Evolutionary conservation across 75 land plant species (phyloP).

Genomic region (Azolla pinnata): DNA sequence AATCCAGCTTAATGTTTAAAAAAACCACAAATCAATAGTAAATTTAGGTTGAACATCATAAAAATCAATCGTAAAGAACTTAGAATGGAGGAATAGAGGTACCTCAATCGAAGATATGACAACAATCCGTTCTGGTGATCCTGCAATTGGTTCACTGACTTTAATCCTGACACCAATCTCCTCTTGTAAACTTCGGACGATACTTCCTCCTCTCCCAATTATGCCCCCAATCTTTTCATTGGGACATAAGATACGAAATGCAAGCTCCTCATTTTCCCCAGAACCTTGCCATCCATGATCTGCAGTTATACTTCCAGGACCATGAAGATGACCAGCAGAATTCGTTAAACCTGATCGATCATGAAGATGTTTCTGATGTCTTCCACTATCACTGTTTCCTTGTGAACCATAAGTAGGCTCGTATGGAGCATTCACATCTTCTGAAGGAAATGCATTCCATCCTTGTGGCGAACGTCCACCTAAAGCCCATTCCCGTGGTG

Average conservation of each 20-base stretch:
- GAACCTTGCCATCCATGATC: not conserved
- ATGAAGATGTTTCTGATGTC: not conserved
- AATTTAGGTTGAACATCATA: too few species aligned
- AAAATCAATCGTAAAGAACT: too few species aligned
- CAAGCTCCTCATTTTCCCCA: conserved; percentile 38
- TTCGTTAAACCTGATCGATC: too few species aligned
- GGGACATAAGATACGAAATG: conserved; percentile 71
- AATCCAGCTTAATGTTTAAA: conserved; percentile 8
- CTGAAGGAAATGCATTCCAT: conserved; percentile 1
- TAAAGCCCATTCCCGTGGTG: conserved; percentile 48
- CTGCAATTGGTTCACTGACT: conserved; percentile 40
- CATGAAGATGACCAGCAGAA: not conserved
- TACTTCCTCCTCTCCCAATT: conserved; percentile 44
- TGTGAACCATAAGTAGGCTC: not conserved
- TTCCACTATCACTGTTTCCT: not conserved
- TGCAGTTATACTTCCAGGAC: not conserved
- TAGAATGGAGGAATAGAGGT: too few species aligned
- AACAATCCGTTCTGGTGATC: conserved; percentile 50
- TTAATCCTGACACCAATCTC: conserved; percentile 69
- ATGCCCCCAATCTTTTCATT: conserved; percentile 49
- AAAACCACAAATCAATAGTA: too few species aligned
- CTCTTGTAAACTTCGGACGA: conserved; percentile 42
- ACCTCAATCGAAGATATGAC: conserved; percentile 68
- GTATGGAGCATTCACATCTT: not conserved
- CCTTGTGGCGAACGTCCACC: conserved; percentile 39